Base-by-base conservation (phyloP, 2,329 filamentous ascomycete species). In the Byssothecium circinans region DNA sequence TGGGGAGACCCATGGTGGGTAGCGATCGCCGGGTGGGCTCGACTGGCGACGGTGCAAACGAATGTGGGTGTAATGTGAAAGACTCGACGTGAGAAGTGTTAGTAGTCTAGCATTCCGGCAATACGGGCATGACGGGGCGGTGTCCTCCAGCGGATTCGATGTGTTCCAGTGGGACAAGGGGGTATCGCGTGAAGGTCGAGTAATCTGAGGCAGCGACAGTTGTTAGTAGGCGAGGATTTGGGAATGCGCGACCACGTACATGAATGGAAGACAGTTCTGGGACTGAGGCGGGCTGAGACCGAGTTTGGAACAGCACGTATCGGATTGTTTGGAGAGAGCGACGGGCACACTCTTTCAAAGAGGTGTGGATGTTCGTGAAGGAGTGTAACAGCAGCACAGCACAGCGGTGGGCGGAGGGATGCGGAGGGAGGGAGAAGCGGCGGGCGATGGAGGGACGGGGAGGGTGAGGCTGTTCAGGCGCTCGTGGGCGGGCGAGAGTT, bases 1-100 rank as follows among this genome's bases (percentile, higher is more conserved):
- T 74, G 40, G 90, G 89, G 47, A 86, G 77, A 64, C 84, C 76
- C 90, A 95, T 95, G 41, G 39, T 67, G 46, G 43, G 34, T 29
- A 34, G 32, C 14, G 49, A 42, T 45, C 34, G 40, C 25, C 47
- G 37, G 33, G 45, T 43, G 52, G 43, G 47, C 39, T 27, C 33
- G 34, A 17, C 38, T 52, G 43, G 46, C 42, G 43, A 50, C 23
- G 40, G 35, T 32, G 35, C 38, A 55, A 52, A 49, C 29, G 49
- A 47, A 44, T 43, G 42, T 53, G 55, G 49, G 51, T 53, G 57
- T 46, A 56, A 50, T 49, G 45, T 41, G 46, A 53, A 44, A 54
- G 48, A 54, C 44, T 56, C 42, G 46, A 53, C 49, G 49, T 54
- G 41, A 20, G 35, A 50, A 56, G 45, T 37, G 56, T 51, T 45